These are phyloP conservation scores for Hygrocybe coccinea DNA, from an alignment of 768 basidiomycete genomes.

Conservation along the genomic window DNA sequence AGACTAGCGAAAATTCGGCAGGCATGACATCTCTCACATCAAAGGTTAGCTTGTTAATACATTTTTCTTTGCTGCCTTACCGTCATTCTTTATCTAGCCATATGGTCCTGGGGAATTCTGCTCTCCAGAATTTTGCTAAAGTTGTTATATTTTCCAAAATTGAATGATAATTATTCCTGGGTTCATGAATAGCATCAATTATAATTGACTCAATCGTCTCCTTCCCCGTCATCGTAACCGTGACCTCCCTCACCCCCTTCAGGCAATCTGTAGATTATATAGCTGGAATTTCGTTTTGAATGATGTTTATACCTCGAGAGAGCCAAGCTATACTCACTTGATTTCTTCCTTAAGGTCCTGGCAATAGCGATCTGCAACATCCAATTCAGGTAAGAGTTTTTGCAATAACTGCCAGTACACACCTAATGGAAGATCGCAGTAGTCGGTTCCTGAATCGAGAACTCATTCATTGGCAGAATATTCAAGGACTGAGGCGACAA, in stretches of 20 bases:
- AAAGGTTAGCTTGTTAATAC: constrained; percentile 48
- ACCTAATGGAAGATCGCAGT: constrained; percentile 74
- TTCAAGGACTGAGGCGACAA: constrained; percentile 14
- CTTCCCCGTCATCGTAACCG: constrained; percentile 77
- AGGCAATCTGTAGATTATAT: constrained; percentile 62
- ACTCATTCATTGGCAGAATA: neutral
- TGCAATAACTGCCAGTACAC: constrained; percentile 12
- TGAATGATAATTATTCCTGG: constrained; percentile 6
- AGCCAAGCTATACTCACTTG: constrained; percentile 44
- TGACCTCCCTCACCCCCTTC: constrained; percentile 69
- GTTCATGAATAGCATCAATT: neutral
- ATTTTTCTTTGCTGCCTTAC: constrained; percentile 1
- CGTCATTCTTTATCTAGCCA: constrained; percentile 47
- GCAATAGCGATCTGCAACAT: constrained; percentile 67
- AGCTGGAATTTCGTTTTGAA: constrained; percentile 38
- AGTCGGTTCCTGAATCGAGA: constrained; percentile 46
- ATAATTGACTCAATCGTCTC: constrained; percentile 60
- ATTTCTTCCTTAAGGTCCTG: constrained; percentile 83
- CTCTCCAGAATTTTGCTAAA: constrained; percentile 3
- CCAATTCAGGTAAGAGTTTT: neutral
- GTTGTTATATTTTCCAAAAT: constrained; percentile 1
- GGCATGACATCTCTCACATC: constrained; percentile 75
- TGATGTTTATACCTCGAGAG: neutral
- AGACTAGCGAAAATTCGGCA: constrained; percentile 89
- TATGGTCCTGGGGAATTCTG: constrained; percentile 90